These are phyloP conservation scores for Gloeophyllum trabeum DNA, from an alignment of 768 basidiomycete genomes.

Conservation along the genomic window DNA sequence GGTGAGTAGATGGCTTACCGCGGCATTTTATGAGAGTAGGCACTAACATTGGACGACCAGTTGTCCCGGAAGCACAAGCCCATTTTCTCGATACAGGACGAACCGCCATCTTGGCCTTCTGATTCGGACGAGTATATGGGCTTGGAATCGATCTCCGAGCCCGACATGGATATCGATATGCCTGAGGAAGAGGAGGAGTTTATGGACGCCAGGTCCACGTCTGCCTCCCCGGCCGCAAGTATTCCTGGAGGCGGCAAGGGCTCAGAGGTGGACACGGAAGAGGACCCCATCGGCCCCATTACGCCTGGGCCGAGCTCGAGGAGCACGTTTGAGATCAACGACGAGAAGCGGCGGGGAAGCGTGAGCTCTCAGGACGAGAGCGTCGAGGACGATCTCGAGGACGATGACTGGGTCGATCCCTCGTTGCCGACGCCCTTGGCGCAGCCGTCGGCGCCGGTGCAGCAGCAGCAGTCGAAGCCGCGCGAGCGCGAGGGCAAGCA, in stretches of 20 bases:
- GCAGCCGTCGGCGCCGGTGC: conserved; percentile 15
- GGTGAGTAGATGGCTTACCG: conserved; percentile 34
- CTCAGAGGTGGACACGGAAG: conserved; percentile 58
- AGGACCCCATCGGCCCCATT: conserved; percentile 59
- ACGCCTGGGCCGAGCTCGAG: conserved; percentile 45
- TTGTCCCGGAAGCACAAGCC: conserved; percentile 35
- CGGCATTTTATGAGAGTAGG: too few species aligned
- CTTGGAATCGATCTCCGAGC: conserved; percentile 74
- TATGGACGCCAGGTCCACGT: conserved; percentile 34
- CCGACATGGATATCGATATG: conserved; percentile 51
- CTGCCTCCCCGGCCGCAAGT: conserved; percentile 28
- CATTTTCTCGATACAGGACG: conserved; percentile 82
- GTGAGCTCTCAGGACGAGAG: conserved; percentile 19
- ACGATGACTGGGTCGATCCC: conserved; percentile 60
- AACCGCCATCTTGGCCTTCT: conserved; percentile 74
- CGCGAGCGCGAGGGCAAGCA: conserved; percentile 9
- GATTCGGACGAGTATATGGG: conserved; percentile 71
- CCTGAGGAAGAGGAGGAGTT: conserved; percentile 39
- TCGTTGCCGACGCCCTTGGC: conserved; percentile 31
- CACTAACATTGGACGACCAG: too few species aligned
- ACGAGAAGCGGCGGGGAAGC: conserved; percentile 11
- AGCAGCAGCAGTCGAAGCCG: conserved; percentile 9
- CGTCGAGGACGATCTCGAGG: conserved; percentile 30
- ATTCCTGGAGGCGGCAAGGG: conserved; percentile 25
- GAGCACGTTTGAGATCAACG: conserved; percentile 11